Evolutionary conservation across 2,329 filamentous ascomycete genomes (phyloP).

Genomic region (Cladosporium sp.): DNA sequence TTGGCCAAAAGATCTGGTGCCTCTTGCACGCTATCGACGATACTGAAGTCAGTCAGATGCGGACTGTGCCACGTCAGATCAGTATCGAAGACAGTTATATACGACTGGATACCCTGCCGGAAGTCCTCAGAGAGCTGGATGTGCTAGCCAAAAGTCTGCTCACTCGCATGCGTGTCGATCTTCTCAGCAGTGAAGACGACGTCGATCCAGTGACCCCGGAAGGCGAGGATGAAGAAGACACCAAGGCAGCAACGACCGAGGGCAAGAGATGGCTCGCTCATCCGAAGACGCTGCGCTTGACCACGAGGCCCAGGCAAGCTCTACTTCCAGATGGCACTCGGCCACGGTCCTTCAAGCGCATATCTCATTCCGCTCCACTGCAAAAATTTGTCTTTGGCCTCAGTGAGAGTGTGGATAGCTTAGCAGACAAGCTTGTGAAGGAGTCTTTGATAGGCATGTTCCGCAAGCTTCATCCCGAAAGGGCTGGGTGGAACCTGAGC

Average conservation of each 20-base stretch:
- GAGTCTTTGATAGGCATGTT: slow-evolving; percentile 73
- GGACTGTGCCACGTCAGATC: slow-evolving; percentile 78
- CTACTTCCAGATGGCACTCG: slow-evolving; percentile 56
- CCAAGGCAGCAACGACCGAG: slow-evolving; percentile 20
- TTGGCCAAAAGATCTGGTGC: slow-evolving; percentile 72
- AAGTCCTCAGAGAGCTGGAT: slow-evolving; percentile 68
- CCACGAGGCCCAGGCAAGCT: slow-evolving; percentile 65
- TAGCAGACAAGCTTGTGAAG: slow-evolving; percentile 68
- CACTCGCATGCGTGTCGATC: slow-evolving; percentile 74
- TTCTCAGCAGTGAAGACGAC: slow-evolving; percentile 58
- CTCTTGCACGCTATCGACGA: slow-evolving; percentile 80
- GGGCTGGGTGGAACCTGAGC: slow-evolving; percentile 73
- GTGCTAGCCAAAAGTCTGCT: slow-evolving; percentile 70
- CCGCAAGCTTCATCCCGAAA: slow-evolving; percentile 69
- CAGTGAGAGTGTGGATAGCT: slow-evolving; percentile 55
- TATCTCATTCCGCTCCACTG: slow-evolving; percentile 72
- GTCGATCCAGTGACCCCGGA: slow-evolving; percentile 8
- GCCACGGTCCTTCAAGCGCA: slow-evolving; percentile 63
- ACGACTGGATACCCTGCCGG: slow-evolving; percentile 63
- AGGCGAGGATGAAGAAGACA: slow-evolving; percentile 31
- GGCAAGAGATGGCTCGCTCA: slow-evolving; percentile 69
- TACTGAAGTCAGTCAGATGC: slow-evolving; percentile 69
- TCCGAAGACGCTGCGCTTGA: slow-evolving; percentile 78
- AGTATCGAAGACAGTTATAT: slow-evolving; percentile 93
- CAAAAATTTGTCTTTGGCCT: slow-evolving; percentile 73